Evolutionary conservation across 768 basidiomycete species (phyloP), one percentile per base, ranked within the genome.

Genomic region (Agaricus blazei): DNA sequence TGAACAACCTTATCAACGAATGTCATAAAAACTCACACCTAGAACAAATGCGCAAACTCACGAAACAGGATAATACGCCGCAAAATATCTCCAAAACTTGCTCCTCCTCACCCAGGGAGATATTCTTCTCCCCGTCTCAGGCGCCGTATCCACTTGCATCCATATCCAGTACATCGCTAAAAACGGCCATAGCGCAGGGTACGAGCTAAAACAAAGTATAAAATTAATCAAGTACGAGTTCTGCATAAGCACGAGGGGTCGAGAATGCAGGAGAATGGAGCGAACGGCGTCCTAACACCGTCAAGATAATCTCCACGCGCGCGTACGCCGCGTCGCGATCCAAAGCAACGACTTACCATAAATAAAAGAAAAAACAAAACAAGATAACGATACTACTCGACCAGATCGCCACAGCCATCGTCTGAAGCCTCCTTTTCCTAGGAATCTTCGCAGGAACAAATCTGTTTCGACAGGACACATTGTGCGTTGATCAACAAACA

Each of bases 391-490:
- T 84, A 68, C 86, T 72, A n/a, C 87, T 81, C 28, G 90, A 90
- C 93, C 91, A 96, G 50, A 85, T 60, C 14, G 94, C 90, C 45
- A 98, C 96, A 0, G 83, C 87, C 59, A 93, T 75, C 62, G 90
- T 98, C 74, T 98, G 95, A 56, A 96, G 68, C 62, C 94, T 77
- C 61, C 94, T 80, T 69, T 87, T 88, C 58, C 85, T 80, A 14
- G 95, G 95, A 63, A 98, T 88, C 64, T 83, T 82, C 7, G 91
- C 80, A 0, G 94, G 94, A 1, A 87, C 94, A 65, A 93, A 97
- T 49, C 89, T 90, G 59, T 15, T 14, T 11, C 11, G 6, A 51
- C 31, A 7, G 27, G 19, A 19, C 29, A 41, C 40, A 41, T 41
- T 40, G 12, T 19, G n/a, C 40, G 12, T 19, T 34, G 5, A 34